Conservation (phyloP, 495 filamentous ascomycete species). For the Jackrogersella minutella region DNA sequence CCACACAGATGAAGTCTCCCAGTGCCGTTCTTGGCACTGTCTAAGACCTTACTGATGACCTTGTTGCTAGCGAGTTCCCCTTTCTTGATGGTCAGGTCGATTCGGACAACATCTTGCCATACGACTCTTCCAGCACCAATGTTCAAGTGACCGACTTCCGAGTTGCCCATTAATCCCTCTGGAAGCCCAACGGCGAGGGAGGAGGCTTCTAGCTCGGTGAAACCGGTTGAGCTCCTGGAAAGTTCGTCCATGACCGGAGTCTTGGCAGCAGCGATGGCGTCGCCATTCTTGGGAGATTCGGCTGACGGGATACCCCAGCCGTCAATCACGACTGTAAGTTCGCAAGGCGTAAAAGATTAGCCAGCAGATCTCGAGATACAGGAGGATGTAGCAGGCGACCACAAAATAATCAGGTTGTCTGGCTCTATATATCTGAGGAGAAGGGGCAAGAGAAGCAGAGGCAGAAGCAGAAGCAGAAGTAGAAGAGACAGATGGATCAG, state of each 20-base stretch:
- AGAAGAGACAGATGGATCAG: slow-evolving; percentile 29
- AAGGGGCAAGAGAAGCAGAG: slow-evolving; percentile 16
- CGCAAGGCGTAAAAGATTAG: slow-evolving; percentile 60
- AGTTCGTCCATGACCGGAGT: slow-evolving; percentile 92
- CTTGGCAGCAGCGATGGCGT: slow-evolving; percentile 91
- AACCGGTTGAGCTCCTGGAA: slow-evolving; percentile 76
- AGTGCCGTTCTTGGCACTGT: slow-evolving; percentile 83
- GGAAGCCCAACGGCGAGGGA: slow-evolving; percentile 95
- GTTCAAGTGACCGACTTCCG: slow-evolving; percentile 97
- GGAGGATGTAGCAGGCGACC: slow-evolving; percentile 53
- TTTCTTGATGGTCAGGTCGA: slow-evolving; percentile 94
- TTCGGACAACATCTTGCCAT: slow-evolving; percentile 99
- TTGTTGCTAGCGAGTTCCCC: slow-evolving; percentile 79
- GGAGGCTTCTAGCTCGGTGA: slow-evolving; percentile 89
- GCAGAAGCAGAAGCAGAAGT: slow-evolving; percentile 19
- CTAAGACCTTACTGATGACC: slow-evolving; percentile 78
- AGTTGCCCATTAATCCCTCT: slow-evolving; percentile 98
- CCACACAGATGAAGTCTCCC: slow-evolving; percentile 92
- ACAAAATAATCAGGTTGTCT: slow-evolving; percentile 53
- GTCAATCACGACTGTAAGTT: slow-evolving; percentile 85
- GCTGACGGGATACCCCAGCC: slow-evolving; percentile 92
- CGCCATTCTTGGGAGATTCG: slow-evolving; percentile 80
- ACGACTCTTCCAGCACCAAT: slow-evolving; percentile 97
- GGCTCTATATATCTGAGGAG: slow-evolving; percentile 17
- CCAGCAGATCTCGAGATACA: slow-evolving; percentile 62